Base-by-base conservation (phyloP, 352 stramenopile genomes). In the Pythium diclinum region DNA sequence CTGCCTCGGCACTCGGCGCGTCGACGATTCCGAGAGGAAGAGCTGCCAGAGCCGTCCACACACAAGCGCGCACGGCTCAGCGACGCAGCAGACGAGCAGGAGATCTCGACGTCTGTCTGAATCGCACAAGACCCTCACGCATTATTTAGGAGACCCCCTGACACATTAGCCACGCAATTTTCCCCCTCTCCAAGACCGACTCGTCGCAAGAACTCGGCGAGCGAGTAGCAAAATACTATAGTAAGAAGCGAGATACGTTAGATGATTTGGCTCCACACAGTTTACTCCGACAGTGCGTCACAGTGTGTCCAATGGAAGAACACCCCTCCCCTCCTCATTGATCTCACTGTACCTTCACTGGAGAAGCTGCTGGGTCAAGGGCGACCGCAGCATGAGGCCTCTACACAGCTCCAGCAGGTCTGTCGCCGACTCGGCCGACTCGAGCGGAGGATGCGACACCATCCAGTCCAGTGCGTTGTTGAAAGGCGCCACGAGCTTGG, bases 361-460 rank as follows among this genome's bases (percentile, higher is more conserved):
- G 13, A 73, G 23, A 13, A 81, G 33, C 47, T 85, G 57, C 10
- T 59, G 51, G 7, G 73, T 85, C 59, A 89, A 54, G 23, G 72
- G 73, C 2, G 71, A 85, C 9, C 78, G 74, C 59, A 89, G 76
- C 9, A 79, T 78, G 3, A 93, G 55, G 28, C 85, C 79, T 30
- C 82, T 77, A 65, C 85, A 73, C 14, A 95, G 74, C 68, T 92
- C 81, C 38, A 90, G 87, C 42, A 95, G 59, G 55, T 93, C 84
- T 10, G 65, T 69, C 10, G 79, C 77, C 19, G 79, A 82, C 55
- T 89, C 79, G 7, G 71, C 76, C 11, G 77, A 75, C 1, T 63
- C 68, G 13, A 83, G 73, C 7, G 86, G 84, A 38, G 86, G 81
- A 40, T 93, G 74, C 16, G 67, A 61, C 48, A 79, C 40, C 23